Evolutionary conservation across 441 rosid genomes (phyloP), one percentile per base, ranked within the genome.

Genomic region (Erodium trifolium): DNA sequence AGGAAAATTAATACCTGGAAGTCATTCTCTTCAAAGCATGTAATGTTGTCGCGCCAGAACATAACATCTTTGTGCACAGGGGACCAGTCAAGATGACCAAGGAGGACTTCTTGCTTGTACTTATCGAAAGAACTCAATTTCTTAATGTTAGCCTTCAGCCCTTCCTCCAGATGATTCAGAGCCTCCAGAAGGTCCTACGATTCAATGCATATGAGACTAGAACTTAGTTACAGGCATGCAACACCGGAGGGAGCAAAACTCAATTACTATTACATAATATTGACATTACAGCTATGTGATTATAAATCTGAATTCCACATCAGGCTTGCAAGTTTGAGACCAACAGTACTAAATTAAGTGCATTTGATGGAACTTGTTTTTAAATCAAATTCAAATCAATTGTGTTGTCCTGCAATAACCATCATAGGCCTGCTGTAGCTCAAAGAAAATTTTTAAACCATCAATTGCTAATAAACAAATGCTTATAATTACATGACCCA

Each of bases 21-120:
- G 82, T 95, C 95, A 71, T 86, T 90, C 78, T 92, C 99, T 82
- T 92, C 99, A 71, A 95, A 92, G 86, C 72, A 71, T 2, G 84
- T 82, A 29, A 95, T 82, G 68, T 88, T 95, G 68, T 95, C 99
- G 39, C 99, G 97, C 99, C 99, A 94, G 82, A 94, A 94, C 55
- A 79, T 66, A 66, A 88, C 86, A 72, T 94, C 98, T 79, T 94
- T 94, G 87, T 94, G 99, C 94, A 94, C 84, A 43, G 98, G 95
- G 75, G 93, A 87, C 99, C 99, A 94, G 73, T 94, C 99, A 69
- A 94, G 96, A 71, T 90, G 96, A 34, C 97, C 98, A 39, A 90
- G 98, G 67, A 92, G 97, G 76, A 90, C 96, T 82, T 90, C 99
- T 81, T 94, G 99, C 85, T 90, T 94, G 77, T 94, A 94, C 77